These are phyloP conservation scores for Malassezia dermatis DNA, from an alignment of 1,284 basidiomycete genomes.

Conservation along the genomic window DNA sequence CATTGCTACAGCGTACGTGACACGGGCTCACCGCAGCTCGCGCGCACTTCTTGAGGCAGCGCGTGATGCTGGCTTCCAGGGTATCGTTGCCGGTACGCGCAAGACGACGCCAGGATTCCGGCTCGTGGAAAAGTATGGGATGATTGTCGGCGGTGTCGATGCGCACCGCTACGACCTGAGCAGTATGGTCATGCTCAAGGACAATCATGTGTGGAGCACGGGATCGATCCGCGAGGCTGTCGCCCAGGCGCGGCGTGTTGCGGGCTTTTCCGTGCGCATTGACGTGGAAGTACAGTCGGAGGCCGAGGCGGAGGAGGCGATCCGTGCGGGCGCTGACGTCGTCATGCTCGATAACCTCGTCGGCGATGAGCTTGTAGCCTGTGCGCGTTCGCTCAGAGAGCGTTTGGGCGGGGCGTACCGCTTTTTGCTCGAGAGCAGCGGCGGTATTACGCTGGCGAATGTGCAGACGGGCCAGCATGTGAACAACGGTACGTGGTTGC, in stretches of 20 bases:
- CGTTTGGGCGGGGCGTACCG: slow-evolving; percentile 18
- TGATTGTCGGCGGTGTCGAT: slow-evolving; percentile 95
- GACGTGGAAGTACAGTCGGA: slow-evolving; percentile 88
- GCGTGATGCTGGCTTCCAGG: slow-evolving; percentile 65
- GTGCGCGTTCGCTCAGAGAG: slow-evolving; percentile 27
- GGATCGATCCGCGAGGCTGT: slow-evolving; percentile 88
- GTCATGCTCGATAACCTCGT: slow-evolving; percentile 73
- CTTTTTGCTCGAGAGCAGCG: slow-evolving; percentile 41
- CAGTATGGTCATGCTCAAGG: slow-evolving; percentile 99
- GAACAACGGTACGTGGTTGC: slow-evolving; percentile 21
- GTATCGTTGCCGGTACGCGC: slow-evolving; percentile 84
- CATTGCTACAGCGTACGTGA: slow-evolving; percentile 75
- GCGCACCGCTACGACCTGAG: slow-evolving; percentile 91
- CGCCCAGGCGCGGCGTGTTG: slow-evolving; percentile 69
- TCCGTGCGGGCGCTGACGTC: slow-evolving; percentile 88
- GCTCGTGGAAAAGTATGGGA: slow-evolving; percentile 95
- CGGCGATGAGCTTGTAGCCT: slow-evolving; percentile 31
- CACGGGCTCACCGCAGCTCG: slow-evolving; percentile 55
- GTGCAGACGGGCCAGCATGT: slow-evolving; percentile 31
- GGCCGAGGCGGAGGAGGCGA: slow-evolving; percentile 85
- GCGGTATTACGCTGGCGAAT: slow-evolving; percentile 40
- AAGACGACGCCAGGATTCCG: slow-evolving; percentile 97
- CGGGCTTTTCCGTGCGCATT: slow-evolving; percentile 81
- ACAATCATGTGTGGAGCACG: slow-evolving; percentile 97
- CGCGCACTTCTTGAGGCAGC: slow-evolving; percentile 72